phyloP scores from a whole-genome alignment of 1,284 basidiomycete species.

The Puccinia coronata region DNA sequence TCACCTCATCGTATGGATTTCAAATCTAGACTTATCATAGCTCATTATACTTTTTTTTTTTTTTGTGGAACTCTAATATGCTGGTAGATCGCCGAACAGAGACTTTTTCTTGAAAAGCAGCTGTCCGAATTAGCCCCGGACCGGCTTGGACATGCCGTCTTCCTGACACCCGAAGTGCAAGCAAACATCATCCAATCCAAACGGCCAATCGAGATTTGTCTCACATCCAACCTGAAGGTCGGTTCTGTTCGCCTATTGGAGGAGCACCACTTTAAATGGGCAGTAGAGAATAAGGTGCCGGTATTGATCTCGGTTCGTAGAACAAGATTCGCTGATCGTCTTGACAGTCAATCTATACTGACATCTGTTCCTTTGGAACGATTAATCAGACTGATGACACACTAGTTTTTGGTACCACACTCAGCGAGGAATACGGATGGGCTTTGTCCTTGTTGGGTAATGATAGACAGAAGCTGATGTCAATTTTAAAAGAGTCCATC shows the following conservation, averaged over 20 bases:
- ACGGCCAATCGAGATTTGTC: conserved; percentile 42
- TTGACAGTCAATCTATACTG: not conserved
- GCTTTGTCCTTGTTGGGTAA: conserved; percentile 12
- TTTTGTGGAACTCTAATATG: not conserved
- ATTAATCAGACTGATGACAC: conserved; percentile 40
- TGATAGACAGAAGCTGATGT: conserved; percentile 9
- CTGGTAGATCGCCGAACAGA: conserved; percentile 9
- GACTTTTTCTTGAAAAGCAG: conserved; percentile 16
- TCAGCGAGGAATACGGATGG: conserved; percentile 21
- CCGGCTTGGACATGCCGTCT: conserved; percentile 40
- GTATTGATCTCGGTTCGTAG: conserved; percentile 37
- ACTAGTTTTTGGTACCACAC: conserved; percentile 28
- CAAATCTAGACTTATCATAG: not conserved
- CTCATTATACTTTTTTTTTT: not conserved
- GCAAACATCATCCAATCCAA: conserved; percentile 13
- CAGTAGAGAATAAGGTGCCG: conserved; percentile 28
- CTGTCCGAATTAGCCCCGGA: conserved; percentile 18
- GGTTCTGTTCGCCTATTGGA: conserved; percentile 15
- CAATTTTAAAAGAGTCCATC: conserved; percentile 11
- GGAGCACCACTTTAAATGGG: conserved; percentile 41
- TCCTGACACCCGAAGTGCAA: conserved; percentile 9
- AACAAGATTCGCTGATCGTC: no score
- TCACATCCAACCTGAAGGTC: conserved; percentile 31
- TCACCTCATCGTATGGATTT: not conserved
- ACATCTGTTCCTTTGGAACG: not conserved